These are phyloP conservation scores for Coniochaeta sp. DNA, from an alignment of 2,329 filamentous ascomycete genomes.

Conservation along the genomic window DNA sequence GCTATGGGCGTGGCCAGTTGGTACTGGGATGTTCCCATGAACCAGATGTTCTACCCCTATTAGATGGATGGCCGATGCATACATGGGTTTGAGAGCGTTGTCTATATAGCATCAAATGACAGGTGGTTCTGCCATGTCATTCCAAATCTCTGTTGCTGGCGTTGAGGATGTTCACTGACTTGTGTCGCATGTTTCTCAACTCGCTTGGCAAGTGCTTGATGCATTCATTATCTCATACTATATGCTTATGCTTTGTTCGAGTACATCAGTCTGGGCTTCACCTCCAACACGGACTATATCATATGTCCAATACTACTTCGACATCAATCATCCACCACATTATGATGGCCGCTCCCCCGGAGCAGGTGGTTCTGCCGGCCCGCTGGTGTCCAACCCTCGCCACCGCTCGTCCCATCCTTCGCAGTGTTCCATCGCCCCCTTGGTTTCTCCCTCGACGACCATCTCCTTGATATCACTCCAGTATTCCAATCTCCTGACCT, in stretches of 20 bases:
- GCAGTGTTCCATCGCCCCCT: slow-evolving; percentile 32
- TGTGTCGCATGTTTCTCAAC: too few relatives aligned
- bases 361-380: slow-evolving; percentile 23
- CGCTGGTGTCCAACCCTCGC: slow-evolving; percentile 47
- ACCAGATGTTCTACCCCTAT: slow-evolving; percentile 1
- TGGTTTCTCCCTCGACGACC: slow-evolving; percentile 43
- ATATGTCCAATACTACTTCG: background rate
- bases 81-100: background rate
- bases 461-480: slow-evolving; percentile 79
- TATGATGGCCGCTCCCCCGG: background rate
- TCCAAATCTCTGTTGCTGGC: too few relatives aligned
- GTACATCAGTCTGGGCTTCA: background rate
- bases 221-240: too few relatives aligned
- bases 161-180: too few relatives aligned
- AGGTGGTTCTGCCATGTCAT: too few relatives aligned
- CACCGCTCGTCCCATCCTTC: slow-evolving; percentile 36
- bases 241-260: too few relatives aligned
- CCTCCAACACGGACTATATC: background rate
- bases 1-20: slow-evolving; percentile 61
- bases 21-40: slow-evolving; percentile 51
- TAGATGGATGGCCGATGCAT: background rate
- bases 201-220: too few relatives aligned
- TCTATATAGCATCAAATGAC: too few relatives aligned
- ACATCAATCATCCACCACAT: background rate
- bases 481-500: slow-evolving; percentile 75